A percentile compares a stretch with the other conserved stretches of the same genome.
Conservation (phyloP, 768 basidiomycete genomes). For the Phylloporus rhodoxanthus region DNA sequence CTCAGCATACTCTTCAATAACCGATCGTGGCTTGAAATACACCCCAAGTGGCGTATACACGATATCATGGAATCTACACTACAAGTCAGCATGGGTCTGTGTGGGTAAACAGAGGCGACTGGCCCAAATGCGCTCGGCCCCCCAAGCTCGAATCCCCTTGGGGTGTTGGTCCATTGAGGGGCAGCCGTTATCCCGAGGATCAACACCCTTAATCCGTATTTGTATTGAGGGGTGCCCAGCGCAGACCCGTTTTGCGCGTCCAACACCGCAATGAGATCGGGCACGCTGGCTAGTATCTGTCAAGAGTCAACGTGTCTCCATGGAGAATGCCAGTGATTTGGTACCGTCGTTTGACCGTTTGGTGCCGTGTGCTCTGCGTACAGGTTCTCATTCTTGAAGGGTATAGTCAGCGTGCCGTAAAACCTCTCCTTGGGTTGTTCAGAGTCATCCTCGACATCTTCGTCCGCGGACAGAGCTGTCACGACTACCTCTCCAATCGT, state of each 20-base stretch:
- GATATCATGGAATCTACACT: conserved; percentile 28
- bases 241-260: conserved; percentile 58
- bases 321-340: background rate
- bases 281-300: conserved; percentile 51
- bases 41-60: conserved; percentile 35
- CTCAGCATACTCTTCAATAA: conserved; percentile 39
- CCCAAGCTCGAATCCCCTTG: conserved; percentile 44
- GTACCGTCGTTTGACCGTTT: conserved; percentile 24
- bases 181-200: conserved; percentile 44
- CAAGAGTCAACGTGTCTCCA: conserved; percentile 3
- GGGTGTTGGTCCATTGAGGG: conserved; percentile 50
- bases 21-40: conserved; percentile 40
- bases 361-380: conserved; percentile 38
- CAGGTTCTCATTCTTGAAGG: conserved; percentile 62
- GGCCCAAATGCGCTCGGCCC: conserved; percentile 53
- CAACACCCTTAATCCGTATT: conserved; percentile 54
- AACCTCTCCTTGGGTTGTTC: conserved; percentile 18
- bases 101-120: conserved; percentile 4
- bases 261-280: conserved; percentile 59
- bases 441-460: conserved; percentile 24
- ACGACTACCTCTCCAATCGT: conserved; percentile 36
- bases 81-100: conserved; percentile 6
- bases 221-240: conserved; percentile 58
- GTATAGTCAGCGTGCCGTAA: conserved; percentile 38
- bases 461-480: conserved; percentile 23